These are phyloP conservation scores for Mycena sp. DNA, from an alignment of 1,284 basidiomycete genomes.

Conservation along the genomic window DNA sequence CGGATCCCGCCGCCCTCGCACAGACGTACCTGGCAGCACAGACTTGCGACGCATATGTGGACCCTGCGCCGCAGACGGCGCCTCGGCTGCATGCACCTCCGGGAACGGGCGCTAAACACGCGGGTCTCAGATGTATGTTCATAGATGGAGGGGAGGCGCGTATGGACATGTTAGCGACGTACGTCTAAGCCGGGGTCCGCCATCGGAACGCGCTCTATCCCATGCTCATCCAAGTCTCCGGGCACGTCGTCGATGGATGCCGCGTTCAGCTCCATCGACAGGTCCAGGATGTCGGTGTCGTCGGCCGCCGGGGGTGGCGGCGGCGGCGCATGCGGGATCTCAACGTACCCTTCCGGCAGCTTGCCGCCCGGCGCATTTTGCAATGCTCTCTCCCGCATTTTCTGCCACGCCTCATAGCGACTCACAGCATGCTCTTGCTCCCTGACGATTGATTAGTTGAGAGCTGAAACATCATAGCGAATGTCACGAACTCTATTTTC, in stretches of 20 bases:
- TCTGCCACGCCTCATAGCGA: constrained; percentile 88
- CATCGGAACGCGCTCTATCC: constrained; percentile 88
- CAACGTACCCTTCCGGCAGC: constrained; percentile 71
- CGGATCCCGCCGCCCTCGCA: constrained; percentile 22
- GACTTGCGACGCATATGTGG: constrained; percentile 87
- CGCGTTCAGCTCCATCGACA: constrained; percentile 88
- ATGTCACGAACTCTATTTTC: constrained; percentile 75
- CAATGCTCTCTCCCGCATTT: constrained; percentile 77
- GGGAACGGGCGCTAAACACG: constrained; percentile 53
- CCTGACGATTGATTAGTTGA: constrained; percentile 49
- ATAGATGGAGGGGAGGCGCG: constrained; percentile 20
- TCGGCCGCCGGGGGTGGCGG: constrained; percentile 82
- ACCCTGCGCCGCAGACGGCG: constrained; percentile 59
- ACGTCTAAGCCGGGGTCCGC: constrained; percentile 90
- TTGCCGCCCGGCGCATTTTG: constrained; percentile 74
- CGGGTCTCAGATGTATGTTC: constrained; percentile 14
- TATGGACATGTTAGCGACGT: constrained; percentile 46
- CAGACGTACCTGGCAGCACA: constrained; percentile 78
- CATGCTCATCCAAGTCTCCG: constrained; percentile 81
- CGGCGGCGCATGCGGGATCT: constrained; percentile 73
- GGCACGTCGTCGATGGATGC: constrained; percentile 85
- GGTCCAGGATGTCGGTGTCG: constrained; percentile 85
- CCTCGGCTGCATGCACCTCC: constrained; percentile 57
- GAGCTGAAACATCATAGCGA: neutral
- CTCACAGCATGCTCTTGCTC: constrained; percentile 85